Evolutionary conservation across 1,139 yeast genomes (phyloP), one percentile per base, ranked within the genome.

Genomic region (Lodderomyces beijingensis): DNA sequence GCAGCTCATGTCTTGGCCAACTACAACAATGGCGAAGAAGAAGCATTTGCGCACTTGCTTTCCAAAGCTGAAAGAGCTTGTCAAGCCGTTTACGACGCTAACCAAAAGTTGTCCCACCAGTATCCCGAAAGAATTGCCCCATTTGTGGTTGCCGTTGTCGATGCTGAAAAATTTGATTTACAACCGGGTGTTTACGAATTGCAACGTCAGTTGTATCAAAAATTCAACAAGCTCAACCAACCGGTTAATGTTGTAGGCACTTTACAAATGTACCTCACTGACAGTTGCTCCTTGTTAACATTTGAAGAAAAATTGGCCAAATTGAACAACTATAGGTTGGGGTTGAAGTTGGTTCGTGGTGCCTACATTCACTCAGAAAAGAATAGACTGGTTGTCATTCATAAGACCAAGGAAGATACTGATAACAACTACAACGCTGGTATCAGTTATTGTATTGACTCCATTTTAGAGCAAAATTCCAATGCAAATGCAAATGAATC

Each of bases 281-380:
- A 79, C 42, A 77, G 95, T 1, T 57, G 79, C 2, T 68, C 68
- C 18, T 72, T 84, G 46, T 65, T 89, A 43, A 59, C 75, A 23
- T 44, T 59, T 28, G 96, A 89, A 53, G 75, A 78, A 44, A 62
- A 67, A 41, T 65, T 79, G 40, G 96, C 97, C 10, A 49, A 60
- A 39, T 57, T 71, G 38, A 70, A 73, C 40, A 67, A 70, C 38
- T 89, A 88, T 59, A 74, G 84, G 51, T 62, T 88, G 41, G 97
- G 96, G 14, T 69, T 88, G 64, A 91, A 91, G 59, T 71, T 91
- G 36, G 98, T 91, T n/a, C 78, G 98, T 57, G 98, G 98, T 43
- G 98, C 98, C 5, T 91, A 91, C 63, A 77, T 89, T 42, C 96
- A 89, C 56, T 78, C 95, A 3, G 97, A 91, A 62, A 74, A 82